These are phyloP conservation scores for Apostasia ramifera DNA, from an alignment of 106 monocot genomes.

Conservation along the genomic window DNA sequence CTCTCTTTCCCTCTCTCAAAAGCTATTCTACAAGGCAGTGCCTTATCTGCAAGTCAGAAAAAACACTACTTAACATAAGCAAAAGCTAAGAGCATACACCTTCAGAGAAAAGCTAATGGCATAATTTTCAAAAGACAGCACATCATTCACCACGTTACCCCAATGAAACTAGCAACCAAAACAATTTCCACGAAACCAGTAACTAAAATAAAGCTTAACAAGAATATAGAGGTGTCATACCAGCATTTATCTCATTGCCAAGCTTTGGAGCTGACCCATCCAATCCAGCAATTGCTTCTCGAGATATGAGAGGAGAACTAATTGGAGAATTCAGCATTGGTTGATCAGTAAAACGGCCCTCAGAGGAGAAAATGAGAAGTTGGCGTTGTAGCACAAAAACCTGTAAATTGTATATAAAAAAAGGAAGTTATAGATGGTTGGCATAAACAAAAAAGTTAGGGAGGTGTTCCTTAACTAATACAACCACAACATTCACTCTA, in stretches of 20 bases:
- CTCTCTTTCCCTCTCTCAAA: slow-evolving; percentile 97
- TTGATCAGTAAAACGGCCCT: slow-evolving; percentile 59
- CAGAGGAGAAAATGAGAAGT: slow-evolving; percentile 65
- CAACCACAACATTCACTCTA: no score
- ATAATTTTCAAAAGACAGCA: neutral
- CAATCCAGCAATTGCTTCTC: slow-evolving; percentile 34
- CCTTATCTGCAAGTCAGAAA: slow-evolving; percentile 42
- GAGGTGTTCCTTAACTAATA: no score
- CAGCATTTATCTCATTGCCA: slow-evolving; percentile 77
- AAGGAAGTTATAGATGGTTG: no score
- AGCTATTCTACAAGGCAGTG: slow-evolving; percentile 91
- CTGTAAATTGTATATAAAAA: slow-evolving; percentile 27
- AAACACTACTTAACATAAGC: neutral
- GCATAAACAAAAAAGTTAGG: no score
- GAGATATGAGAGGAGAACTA: slow-evolving; percentile 24
- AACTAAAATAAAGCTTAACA: slow-evolving; percentile 7
- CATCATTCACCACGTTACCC: neutral
- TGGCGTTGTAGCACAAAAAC: slow-evolving; percentile 85
- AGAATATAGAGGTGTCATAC: slow-evolving; percentile 19
- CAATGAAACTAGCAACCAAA: neutral
- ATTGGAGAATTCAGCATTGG: slow-evolving; percentile 43
- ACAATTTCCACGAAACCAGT: slow-evolving; percentile 5
- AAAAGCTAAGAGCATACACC: neutral
- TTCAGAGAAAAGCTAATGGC: neutral
- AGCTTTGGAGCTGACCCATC: slow-evolving; percentile 66